Evolutionary conservation across 352 stramenopile species (phyloP), one percentile per base, ranked within the genome.

Genomic region (Pythium folliculosum): DNA sequence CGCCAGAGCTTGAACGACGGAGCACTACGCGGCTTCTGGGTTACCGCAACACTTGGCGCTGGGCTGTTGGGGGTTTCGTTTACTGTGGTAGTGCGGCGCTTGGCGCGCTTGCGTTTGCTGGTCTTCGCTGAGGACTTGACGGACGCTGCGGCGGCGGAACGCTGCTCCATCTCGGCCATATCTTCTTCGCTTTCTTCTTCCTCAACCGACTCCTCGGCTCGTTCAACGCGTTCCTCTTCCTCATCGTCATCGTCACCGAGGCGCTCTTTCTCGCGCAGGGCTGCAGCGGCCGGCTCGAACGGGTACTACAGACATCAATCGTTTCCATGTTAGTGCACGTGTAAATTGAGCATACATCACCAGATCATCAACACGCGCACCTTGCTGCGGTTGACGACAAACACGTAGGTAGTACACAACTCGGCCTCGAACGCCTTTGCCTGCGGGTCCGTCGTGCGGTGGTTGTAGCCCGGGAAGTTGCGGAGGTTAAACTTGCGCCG

Each of bases 391-490:
- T 96, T 89, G 27, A 94, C 86, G 55, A 97, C 78, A 63, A 96
- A 97, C 23, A 92, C 77, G 69, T 95, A 97, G 14, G 86, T 95
- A 64, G 83, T 76, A 64, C 89, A 96, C 4, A 90, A 74, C 48
- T 94, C 82, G 3, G 88, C 70, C 63, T 97, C 87, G 53, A 95
- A 96, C 49, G 76, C 80, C 71, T 95, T 95, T 40, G 89, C 89
- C 38, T 86, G 75, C 37, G 88, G 88, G 69, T 96, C 86, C 6
- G 89, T 97, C 53, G 89, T 97, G 37, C 88, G 87, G 56, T 97
- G 89, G n/a, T 82, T 70, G 70, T 97, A 97, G 4, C 89, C 89
- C 3, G 88, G 86, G 48, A 94, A 96, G 21, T 86, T 61, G 0
- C 70, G 62, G 22, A 86, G 78, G 63, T 93, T 78, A 69, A 97